Evolutionary conservation across 1,284 basidiomycete genomes (phyloP).

Genomic region (Tilletia walkeri): DNA sequence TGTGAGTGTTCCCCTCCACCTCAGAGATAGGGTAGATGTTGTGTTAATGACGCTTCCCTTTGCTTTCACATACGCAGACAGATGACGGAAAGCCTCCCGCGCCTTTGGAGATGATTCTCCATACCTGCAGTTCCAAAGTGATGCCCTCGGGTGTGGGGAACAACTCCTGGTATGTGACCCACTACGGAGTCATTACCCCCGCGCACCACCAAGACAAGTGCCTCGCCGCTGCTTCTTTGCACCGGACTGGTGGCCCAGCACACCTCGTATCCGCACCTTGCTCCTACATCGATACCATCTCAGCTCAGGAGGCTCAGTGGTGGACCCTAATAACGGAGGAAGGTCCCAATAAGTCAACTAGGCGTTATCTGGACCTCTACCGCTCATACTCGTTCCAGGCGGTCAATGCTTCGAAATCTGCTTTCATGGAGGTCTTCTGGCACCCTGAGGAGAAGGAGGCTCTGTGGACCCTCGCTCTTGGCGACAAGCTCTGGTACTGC

Average conservation of each 20-base stretch:
- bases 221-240: background rate
- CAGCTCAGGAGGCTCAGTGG: slow-evolving; percentile 2
- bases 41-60: background rate
- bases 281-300: background rate
- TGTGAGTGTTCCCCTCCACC: background rate
- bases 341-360: background rate
- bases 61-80: background rate
- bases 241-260: background rate
- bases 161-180: background rate
- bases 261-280: background rate
- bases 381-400: background rate
- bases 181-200: background rate
- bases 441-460: too few relatives aligned
- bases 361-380: background rate
- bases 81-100: background rate
- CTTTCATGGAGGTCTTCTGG: too few relatives aligned
- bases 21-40: background rate
- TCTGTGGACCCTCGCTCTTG: too few relatives aligned
- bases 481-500: too few relatives aligned
- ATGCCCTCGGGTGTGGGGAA: slow-evolving; percentile 1
- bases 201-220: slow-evolving; percentile 7
- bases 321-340: background rate
- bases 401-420: too few relatives aligned
- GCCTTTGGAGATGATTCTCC: background rate
- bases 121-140: background rate